These are phyloP conservation scores for Inga leiocalycina DNA, from an alignment of 306 rosid genomes.

Conservation along the genomic window DNA sequence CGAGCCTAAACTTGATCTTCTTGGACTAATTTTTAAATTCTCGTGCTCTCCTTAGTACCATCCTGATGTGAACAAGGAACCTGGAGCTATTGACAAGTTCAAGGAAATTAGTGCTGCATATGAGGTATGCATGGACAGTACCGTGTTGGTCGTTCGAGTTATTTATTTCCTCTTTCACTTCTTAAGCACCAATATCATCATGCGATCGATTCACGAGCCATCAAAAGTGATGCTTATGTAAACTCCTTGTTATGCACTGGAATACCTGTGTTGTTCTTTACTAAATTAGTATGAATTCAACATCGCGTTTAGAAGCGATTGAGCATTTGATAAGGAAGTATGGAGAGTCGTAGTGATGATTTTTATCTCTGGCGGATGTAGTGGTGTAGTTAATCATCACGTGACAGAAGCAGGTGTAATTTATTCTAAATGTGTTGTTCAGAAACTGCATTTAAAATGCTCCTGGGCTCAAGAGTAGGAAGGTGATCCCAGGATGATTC, in stretches of 20 bases:
- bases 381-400: not conserved
- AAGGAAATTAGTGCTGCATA: conserved; percentile 94
- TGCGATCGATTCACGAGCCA: not conserved
- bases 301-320: not conserved
- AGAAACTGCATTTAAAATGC: not conserved
- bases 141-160: not conserved
- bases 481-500: not conserved
- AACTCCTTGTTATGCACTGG: not conserved
- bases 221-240: not conserved
- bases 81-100: conserved; percentile 72
- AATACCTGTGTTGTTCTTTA: not conserved
- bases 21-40: conserved; percentile 33
- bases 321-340: not conserved
- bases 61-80: conserved; percentile 79
- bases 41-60: conserved; percentile 51
- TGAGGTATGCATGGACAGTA: conserved; percentile 64
- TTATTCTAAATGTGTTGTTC: not conserved
- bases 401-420: not conserved
- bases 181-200: not conserved
- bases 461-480: not conserved
- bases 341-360: not conserved
- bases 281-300: not conserved
- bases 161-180: not conserved
- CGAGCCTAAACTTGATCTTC: conserved; percentile 19
- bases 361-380: not conserved